Evolutionary conservation across 257 asterid species (phyloP).

Genomic region (Solanum bulbocastanum): DNA sequence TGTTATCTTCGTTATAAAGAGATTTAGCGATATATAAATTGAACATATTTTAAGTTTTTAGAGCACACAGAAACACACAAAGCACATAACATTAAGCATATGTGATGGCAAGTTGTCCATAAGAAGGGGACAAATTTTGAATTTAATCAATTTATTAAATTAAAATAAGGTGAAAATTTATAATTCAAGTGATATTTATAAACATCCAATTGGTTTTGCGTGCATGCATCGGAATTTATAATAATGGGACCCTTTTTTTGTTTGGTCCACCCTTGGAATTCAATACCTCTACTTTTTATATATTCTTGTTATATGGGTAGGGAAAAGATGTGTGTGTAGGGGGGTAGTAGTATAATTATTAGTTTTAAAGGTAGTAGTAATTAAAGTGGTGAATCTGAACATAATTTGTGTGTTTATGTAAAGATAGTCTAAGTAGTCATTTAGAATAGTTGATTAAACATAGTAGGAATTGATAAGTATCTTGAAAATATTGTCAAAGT

Average conservation of each 20-base stretch:
- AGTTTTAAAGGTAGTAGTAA: not conserved
- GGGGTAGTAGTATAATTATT: too few relatives aligned
- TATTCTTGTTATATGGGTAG: not conserved
- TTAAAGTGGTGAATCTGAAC: not conserved
- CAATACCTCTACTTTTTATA: not conserved
- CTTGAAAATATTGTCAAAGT: too few relatives aligned
- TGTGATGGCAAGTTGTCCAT: conserved; percentile 6
- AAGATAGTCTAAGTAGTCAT: not conserved
- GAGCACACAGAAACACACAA: not conserved
- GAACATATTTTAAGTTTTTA: not conserved
- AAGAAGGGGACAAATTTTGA: conserved; percentile 11
- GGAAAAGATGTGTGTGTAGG: not conserved
- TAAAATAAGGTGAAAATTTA: conserved; percentile 1
- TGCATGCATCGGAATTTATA: conserved; percentile 34
- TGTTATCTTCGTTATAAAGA: not conserved
- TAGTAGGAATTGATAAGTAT: too few relatives aligned
- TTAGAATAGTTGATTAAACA: too few relatives aligned
- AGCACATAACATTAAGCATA: not conserved
- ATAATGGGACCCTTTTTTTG: conserved; percentile 3
- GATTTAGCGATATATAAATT: not conserved
- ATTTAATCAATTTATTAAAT: not conserved
- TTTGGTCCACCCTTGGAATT: conserved; percentile 40
- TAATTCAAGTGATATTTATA: conserved; percentile 22
- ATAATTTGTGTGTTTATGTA: not conserved
- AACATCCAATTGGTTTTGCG: conserved; percentile 32